Percentiles rank a stretch among this genome's conserved stretches.
phyloP scores from a whole-genome alignment of 257 asterid genomes.

The Nemophila menziesii region DNA sequence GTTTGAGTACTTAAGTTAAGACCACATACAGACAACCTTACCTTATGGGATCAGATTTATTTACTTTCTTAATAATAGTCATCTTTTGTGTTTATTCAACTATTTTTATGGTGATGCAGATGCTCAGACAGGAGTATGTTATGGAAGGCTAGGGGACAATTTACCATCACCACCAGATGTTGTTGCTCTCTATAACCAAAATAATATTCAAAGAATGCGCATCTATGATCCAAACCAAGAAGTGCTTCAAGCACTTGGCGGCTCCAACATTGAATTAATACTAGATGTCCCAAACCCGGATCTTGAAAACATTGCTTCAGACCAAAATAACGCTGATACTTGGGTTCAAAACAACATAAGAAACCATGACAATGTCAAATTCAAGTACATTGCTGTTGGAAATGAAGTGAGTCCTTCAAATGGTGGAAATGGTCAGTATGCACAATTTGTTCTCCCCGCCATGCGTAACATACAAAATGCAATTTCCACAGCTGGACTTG shows the following conservation, averaged over 20 bases:
- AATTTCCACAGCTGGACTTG: not conserved
- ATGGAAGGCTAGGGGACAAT: slow-evolving; percentile 20
- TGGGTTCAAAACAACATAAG: slow-evolving; percentile 24
- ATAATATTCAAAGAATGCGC: slow-evolving; percentile 19
- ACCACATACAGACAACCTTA: too few relatives aligned
- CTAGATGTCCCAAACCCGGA: slow-evolving; percentile 20
- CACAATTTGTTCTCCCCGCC: slow-evolving; percentile 12
- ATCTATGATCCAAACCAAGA: slow-evolving; percentile 11
- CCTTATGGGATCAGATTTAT: too few relatives aligned
- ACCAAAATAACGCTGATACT: slow-evolving; percentile 4
- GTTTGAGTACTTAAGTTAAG: too few relatives aligned
- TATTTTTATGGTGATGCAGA: too few relatives aligned
- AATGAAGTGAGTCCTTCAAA: slow-evolving; percentile 18
- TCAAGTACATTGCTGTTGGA: slow-evolving; percentile 29
- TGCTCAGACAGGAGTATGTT: slow-evolving; percentile 21
- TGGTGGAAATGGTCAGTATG: not conserved
- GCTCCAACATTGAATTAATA: slow-evolving; percentile 16
- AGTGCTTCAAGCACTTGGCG: slow-evolving; percentile 22
- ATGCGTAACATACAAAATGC: slow-evolving; percentile 22
- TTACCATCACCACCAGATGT: slow-evolving; percentile 21
- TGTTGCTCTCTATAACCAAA: slow-evolving; percentile 16
- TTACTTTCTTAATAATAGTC: too few relatives aligned
- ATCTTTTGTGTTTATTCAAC: too few relatives aligned
- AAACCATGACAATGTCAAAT: slow-evolving; percentile 9
- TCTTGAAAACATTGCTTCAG: slow-evolving; percentile 14